These are phyloP conservation scores for Boletus sp. DNA, from an alignment of 768 basidiomycete species.

Conservation along the genomic window DNA sequence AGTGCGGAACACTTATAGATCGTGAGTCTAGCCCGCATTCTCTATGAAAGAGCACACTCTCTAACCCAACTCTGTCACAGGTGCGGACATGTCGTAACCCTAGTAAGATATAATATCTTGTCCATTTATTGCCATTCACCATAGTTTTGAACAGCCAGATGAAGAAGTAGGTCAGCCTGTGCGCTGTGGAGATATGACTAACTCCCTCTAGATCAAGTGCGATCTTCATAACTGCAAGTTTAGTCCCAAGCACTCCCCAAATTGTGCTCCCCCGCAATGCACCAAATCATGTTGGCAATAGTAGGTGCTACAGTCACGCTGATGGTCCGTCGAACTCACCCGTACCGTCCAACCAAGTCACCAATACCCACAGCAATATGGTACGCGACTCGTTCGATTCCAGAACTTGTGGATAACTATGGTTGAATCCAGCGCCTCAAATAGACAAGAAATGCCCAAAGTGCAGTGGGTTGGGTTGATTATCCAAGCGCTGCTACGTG, in stretches of 20 bases:
- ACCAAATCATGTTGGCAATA: slow-evolving; percentile 67
- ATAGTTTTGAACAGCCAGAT: slow-evolving; percentile 43
- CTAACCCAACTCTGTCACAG: slow-evolving; percentile 29
- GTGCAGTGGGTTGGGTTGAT: slow-evolving; percentile 24
- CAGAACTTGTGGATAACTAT: neutral
- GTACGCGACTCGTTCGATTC: slow-evolving; percentile 31
- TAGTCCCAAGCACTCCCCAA: slow-evolving; percentile 51
- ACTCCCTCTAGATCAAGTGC: slow-evolving; percentile 54
- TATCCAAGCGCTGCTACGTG: neutral
- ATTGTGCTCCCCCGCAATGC: slow-evolving; percentile 53
- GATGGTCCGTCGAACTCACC: slow-evolving; percentile 11
- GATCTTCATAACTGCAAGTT: slow-evolving; percentile 60
- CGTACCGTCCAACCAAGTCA: slow-evolving; percentile 36
- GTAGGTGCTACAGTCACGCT: slow-evolving; percentile 37
- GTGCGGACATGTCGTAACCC: slow-evolving; percentile 52
- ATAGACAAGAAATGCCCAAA: slow-evolving; percentile 57
- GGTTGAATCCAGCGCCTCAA: slow-evolving; percentile 47
- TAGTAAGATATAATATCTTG: slow-evolving; percentile 36
- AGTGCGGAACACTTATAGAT: slow-evolving; percentile 54
- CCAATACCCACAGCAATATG: slow-evolving; percentile 67
- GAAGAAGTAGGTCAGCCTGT: slow-evolving; percentile 45
- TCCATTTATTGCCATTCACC: slow-evolving; percentile 7
- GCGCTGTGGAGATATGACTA: slow-evolving; percentile 7
- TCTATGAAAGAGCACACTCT: neutral
- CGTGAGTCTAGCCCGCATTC: slow-evolving; percentile 33